A percentile compares a stretch with the other conserved stretches of the same genome.
These are phyloP conservation scores for Puccinia brachypodii DNA, from an alignment of 1,284 basidiomycete species.

Conservation along the genomic window DNA sequence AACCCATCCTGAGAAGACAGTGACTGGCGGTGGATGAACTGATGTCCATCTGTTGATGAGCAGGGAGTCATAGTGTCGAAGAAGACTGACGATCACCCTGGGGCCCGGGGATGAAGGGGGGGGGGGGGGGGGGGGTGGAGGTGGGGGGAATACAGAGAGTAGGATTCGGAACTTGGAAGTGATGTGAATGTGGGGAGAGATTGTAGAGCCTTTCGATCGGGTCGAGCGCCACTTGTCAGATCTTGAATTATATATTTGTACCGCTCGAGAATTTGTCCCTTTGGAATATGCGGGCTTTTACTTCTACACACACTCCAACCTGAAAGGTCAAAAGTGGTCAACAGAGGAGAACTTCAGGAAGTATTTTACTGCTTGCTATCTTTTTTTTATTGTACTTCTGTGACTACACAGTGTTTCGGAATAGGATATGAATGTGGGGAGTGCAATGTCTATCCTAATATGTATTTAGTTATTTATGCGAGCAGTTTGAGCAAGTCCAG, in stretches of 20 bases:
- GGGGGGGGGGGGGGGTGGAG: background rate
- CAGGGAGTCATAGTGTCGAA: background rate
- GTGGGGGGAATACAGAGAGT: background rate
- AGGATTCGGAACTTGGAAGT: background rate
- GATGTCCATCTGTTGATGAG: background rate
- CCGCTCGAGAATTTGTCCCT: background rate
- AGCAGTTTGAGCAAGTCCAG: background rate
- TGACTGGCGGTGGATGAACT: slow-evolving; percentile 8
- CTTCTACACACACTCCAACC: background rate
- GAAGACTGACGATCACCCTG: background rate
- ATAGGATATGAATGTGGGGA: background rate
- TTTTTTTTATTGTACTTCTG: background rate
- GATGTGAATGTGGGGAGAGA: background rate
- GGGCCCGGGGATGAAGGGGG: background rate
- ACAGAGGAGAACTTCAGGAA: background rate
- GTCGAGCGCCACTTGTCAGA: background rate
- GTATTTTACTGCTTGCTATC: background rate
- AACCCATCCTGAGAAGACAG: slow-evolving; percentile 1
- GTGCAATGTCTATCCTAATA: slow-evolving; percentile 1
- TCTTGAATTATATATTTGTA: background rate
- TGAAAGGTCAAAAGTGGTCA: background rate
- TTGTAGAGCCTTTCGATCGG: background rate
- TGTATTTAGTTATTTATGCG: no score
- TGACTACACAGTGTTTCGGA: background rate
- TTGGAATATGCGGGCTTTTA: background rate